Conservation (phyloP, 768 basidiomycete genomes). For the Lactifluus piperatus region DNA sequence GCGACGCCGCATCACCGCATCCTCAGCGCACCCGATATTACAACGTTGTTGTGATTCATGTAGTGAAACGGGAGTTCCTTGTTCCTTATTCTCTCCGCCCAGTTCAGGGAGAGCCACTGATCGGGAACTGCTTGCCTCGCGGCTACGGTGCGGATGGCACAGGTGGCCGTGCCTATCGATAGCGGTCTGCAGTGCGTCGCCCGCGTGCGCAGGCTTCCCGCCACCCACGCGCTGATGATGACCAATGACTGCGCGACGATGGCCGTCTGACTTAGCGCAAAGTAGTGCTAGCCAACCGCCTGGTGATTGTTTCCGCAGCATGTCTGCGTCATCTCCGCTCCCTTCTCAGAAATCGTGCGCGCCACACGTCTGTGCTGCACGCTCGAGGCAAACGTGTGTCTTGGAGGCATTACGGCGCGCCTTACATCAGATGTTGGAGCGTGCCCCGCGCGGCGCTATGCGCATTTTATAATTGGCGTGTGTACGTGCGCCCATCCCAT, state of each 20-base stretch:
- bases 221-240: constrained; percentile 11
- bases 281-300: constrained; percentile 9
- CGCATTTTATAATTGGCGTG: not conserved
- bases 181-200: constrained; percentile 12
- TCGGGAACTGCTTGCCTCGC: constrained; percentile 18
- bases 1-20: constrained; percentile 17
- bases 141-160: constrained; percentile 15
- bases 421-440: not conserved
- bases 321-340: constrained; percentile 19
- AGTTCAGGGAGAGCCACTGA: constrained; percentile 9
- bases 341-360: constrained; percentile 1
- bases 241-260: constrained; percentile 8
- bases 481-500: not conserved
- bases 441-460: not conserved
- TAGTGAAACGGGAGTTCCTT: constrained; percentile 10
- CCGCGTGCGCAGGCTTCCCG: constrained; percentile 13
- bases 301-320: constrained; percentile 14
- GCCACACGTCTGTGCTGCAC: constrained; percentile 10
- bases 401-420: not conserved
- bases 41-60: constrained; percentile 13
- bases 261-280: not conserved
- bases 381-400: constrained; percentile 9
- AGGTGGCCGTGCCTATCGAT: constrained; percentile 19
- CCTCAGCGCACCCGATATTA: constrained; percentile 16
- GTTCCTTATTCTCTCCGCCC: constrained; percentile 5